Evolutionary conservation across 2,329 filamentous ascomycete genomes (phyloP), one percentile per base, ranked within the genome.

Genomic region (Colletotrichum spinosum): DNA sequence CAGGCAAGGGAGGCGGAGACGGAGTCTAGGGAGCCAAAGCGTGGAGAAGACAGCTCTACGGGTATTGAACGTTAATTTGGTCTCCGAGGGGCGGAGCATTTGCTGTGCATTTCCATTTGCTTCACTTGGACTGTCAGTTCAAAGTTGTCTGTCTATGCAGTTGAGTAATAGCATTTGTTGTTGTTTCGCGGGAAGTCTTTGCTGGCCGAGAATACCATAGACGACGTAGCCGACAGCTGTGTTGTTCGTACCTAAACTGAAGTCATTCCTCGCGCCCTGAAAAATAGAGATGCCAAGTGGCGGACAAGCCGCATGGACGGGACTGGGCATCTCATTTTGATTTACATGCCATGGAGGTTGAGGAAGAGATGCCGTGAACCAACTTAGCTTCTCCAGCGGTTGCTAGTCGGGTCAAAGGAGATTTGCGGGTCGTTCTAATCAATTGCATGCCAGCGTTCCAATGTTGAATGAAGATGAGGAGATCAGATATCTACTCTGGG

Each of bases 31-130:
- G 53, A 25, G 62, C 38, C 52, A n/a, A 38, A 66, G 59, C 63
- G 59, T 13, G 25, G 11, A 12, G 49, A 42, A 41, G 38, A 55
- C 62, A 5, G 25, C 25, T 25, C 25, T 25, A 25, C 25, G 63
- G 63, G 63, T 66, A 66, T 66, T 37, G 42, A 62, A 37, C 12
- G 58, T 12, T 34, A 13, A 10, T 38, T n/a, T 54, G 38, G 58
- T 62, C 48, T 38, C 63, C 63, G 63, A 66, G 37, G 38, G 34
- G 53, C 58, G 63, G 53, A 53, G 63, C 39, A 15, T 46, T 44
- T 12, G 17, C 42, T 48, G 13, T 58, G 8, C 3, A 10, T 46
- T 9, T 25, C 9, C 17, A 2, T 10, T 13, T 33, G 17, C 55
- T 33, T 57, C 3, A n/a, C 10, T 13, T 8, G 17, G 13, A 25